Base-by-base conservation (phyloP, 352 stramenopile genomes). In the Phytophthora vignae region DNA sequence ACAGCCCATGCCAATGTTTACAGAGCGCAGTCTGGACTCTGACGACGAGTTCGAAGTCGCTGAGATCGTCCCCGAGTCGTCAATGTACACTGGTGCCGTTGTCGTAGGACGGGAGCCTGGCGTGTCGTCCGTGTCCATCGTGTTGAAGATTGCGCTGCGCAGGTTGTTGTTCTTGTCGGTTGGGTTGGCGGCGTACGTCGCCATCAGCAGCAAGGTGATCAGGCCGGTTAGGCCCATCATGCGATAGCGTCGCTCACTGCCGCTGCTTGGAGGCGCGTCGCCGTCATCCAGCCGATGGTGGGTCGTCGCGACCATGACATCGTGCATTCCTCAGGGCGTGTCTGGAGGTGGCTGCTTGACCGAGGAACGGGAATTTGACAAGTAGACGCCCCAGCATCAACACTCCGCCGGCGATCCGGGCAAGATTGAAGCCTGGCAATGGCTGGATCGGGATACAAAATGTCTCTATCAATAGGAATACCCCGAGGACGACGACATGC, bases 1-100 rank as follows among this genome's bases (percentile, higher is more conserved):
- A 54, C 83, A 90, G 19, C 83, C 83, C 70, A 89, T 71, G 21
- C 52, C 72, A 19, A 83, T 66, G 11, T 58, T 76, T 29, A 83
- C 67, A 6, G 22, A 44, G 17, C 60, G 67, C 8, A 76, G 44
- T 40, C 54, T 56, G 2, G 72, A 75, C 40, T 74, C 44, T 15
- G 12, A 54, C 15, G 64, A 46, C 10, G 64, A 64, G 48, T 66
- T 70, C 0, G 66, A 74, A 44, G 56, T 46, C 6, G 63, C 15
- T 5, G 63, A 62, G 11, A 67, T 71, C 25, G 60, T 55, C 4
- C 55, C 71, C 6, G 71, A 67, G 38, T 59, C 61, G 36, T 74
- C 62, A 3, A 70, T 62, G 50, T 64, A 67, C 11, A 65, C 50
- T 22, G 60, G 29, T 10, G 46, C 27, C 5, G 57, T 55, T 21